A percentile compares a stretch with the other conserved stretches of the same genome.
These are phyloP conservation scores for Podila minutissima DNA, from an alignment of 192 early-diverging fungal species.

Conservation along the genomic window DNA sequence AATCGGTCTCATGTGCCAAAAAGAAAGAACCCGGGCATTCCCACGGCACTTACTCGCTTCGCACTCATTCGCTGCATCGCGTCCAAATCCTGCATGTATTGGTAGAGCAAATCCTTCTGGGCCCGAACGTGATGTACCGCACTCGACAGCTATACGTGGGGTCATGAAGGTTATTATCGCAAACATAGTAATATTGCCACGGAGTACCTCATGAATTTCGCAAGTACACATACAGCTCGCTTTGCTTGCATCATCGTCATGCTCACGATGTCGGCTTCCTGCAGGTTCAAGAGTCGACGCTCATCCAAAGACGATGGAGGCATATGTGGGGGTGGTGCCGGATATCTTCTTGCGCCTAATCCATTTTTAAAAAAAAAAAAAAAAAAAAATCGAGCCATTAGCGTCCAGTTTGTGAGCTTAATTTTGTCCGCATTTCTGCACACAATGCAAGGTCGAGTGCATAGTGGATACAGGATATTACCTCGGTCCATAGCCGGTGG, in stretches of 20 bases:
- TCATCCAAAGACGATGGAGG: slow-evolving; percentile 17
- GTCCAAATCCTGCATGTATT: slow-evolving; percentile 15
- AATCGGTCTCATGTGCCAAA: not conserved
- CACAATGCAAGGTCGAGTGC: too few species aligned
- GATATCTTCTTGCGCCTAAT: slow-evolving; percentile 9
- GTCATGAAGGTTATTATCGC: not conserved
- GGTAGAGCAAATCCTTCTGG: slow-evolving; percentile 11
- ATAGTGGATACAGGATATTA: too few species aligned
- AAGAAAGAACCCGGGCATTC: not conserved
- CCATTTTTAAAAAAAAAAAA: not conserved
- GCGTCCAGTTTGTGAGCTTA: not conserved
- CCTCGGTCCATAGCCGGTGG: slow-evolving; percentile 5
- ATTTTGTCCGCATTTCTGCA: not conserved
- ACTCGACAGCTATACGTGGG: slow-evolving; percentile 12
- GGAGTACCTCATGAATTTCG: not conserved
- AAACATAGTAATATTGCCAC: not conserved
- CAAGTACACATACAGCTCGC: slow-evolving; percentile 14
- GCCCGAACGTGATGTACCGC: slow-evolving; percentile 30
- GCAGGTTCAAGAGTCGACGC: slow-evolving; percentile 3
- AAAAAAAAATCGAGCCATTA: not conserved
- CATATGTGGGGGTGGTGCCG: slow-evolving; percentile 24
- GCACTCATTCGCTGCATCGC: slow-evolving; percentile 28
- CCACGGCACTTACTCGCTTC: slow-evolving; percentile 5
- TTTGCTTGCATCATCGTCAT: slow-evolving; percentile 32
- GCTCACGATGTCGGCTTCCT: slow-evolving; percentile 15